A percentile compares a stretch with the other conserved stretches of the same genome.
Evolutionary conservation across 1,284 basidiomycete species (phyloP).

Genomic region (Apiotrichum siamense): DNA sequence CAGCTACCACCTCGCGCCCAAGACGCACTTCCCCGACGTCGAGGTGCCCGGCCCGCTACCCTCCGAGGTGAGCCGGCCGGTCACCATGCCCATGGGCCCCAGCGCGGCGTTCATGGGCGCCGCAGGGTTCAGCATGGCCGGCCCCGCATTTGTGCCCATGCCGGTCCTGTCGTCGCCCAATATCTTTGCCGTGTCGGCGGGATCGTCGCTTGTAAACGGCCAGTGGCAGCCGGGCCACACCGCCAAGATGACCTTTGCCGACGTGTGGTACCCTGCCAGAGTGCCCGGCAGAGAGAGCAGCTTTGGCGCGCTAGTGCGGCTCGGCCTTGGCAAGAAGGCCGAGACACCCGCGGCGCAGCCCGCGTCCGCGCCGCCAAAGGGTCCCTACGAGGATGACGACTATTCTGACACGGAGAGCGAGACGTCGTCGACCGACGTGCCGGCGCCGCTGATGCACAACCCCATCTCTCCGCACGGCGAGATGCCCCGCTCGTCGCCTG

Average conservation of each 20-base stretch:
- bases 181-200: conserved; percentile 26
- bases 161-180: conserved; percentile 14
- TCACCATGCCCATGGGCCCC: conserved; percentile 1
- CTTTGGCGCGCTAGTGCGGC: conserved; percentile 27
- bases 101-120: conserved; percentile 29
- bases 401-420: conserved; percentile 13
- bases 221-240: conserved; percentile 34
- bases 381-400: conserved; percentile 15
- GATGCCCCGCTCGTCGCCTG: neutral
- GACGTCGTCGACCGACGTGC: conserved; percentile 1
- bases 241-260: conserved; percentile 32
- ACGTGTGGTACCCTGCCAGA: conserved; percentile 39
- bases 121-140: conserved; percentile 10
- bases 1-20: conserved; percentile 26
- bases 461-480: conserved; percentile 4
- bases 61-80: conserved; percentile 10
- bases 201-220: conserved; percentile 39
- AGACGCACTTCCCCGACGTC: conserved; percentile 33
- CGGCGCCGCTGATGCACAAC: conserved; percentile 1
- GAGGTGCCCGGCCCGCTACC: conserved; percentile 31
- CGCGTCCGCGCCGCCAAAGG: conserved; percentile 2
- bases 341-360: neutral
- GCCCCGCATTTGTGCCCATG: conserved; percentile 13
- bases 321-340: conserved; percentile 16
- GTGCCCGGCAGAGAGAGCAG: conserved; percentile 22